Base-by-base conservation (phyloP, 2,329 filamentous ascomycete genomes). In the Zymoseptoria pseudotritici region DNA sequence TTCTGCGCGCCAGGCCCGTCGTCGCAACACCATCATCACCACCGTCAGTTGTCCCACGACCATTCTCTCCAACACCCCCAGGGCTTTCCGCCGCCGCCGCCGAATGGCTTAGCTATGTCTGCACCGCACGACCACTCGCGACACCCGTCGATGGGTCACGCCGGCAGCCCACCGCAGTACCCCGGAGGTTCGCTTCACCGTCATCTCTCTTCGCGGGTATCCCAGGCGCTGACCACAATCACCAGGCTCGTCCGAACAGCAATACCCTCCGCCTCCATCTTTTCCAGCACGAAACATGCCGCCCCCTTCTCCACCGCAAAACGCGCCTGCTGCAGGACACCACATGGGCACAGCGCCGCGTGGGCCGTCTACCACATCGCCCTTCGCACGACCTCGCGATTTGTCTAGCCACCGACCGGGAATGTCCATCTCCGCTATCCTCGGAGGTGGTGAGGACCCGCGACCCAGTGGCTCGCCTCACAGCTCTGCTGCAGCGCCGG, bases 401-500 rank as follows among this genome's bases (percentile, higher is more conserved):
- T 76, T 83, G 54, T 79, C 83, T 54, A 73, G 77, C 59, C 78
- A 82, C 71, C 80, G 85, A 61, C 81, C 83, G 69, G 86, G 84
- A 74, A 89, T 89, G 86, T 88, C 86, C 53, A 89, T 89, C 73
- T 87, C 85, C n/a, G 86, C 86, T 52, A 83, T 90, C 74, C 81
- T 89, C 61, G 86, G 86, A 74, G 65, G 72, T 20, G 61, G 62
- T 24, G 68, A 71, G 20, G 71, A 71, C 11, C 66, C 64, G 17
- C 67, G 65, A 49, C 60, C 65, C 26, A 62, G 64, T 31, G 64
- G 66, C 24, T 73, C 75, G 50, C 74, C 75, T 11, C 70, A 73
- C 36, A 62, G 66, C 52, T 61, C 67, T 3, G 63, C 61, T 21
- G 64, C 62, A 7, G 63, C 65, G n/a, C 67, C 68, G 24, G 66